Evolutionary conservation across 2,329 filamentous ascomycete genomes (phyloP), one percentile per base, ranked within the genome.

Genomic region (Colletotrichum lindemuthianum): DNA sequence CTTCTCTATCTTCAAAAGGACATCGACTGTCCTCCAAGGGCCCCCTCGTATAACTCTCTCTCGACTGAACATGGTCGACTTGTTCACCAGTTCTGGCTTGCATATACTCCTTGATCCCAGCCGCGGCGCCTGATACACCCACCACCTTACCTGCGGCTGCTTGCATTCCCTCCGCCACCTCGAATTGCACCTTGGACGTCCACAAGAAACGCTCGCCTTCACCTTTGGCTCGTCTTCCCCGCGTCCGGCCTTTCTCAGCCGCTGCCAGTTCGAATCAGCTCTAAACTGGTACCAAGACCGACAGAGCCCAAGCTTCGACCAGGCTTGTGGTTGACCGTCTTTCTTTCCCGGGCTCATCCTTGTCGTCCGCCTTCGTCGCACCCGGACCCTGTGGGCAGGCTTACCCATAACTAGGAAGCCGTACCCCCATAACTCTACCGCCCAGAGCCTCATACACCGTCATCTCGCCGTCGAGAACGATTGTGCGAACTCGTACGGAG

Each of bases 261-360:
- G 58, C 63, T 59, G 40, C 63, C 47, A 63, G 48, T 44, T 54
- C 49, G 50, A 54, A 56, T 47, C 59, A 63, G 65, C 57, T 61
- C 63, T 34, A 57, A 63, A 40, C 61, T 49, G 44, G 47, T 41
- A 52, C 48, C 57, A 52, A 67, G 37, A 50, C 61, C 44, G 44
- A 40, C 57, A 44, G 39, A 50, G 45, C 43, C 63, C 45, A 55
- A 45, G 63, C 64, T 61, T 24, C 45, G 43, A 52, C 57, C 48
- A 45, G 53, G 63, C 64, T 58, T 54, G 49, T 47, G 41, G 59
- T 67, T 67, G 64, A 67, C 66, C 66, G 66, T 68, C 66, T 65
- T 65, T 68, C 64, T 40, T 57, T 54, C 49, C 66, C 49, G 59
- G 65, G 48, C 66, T n/a, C 15, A 68, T 65, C 66, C 66, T 61